Evolutionary conservation across 2,329 filamentous ascomycete genomes (phyloP).

Genomic region (Ophiostoma perfectum): DNA sequence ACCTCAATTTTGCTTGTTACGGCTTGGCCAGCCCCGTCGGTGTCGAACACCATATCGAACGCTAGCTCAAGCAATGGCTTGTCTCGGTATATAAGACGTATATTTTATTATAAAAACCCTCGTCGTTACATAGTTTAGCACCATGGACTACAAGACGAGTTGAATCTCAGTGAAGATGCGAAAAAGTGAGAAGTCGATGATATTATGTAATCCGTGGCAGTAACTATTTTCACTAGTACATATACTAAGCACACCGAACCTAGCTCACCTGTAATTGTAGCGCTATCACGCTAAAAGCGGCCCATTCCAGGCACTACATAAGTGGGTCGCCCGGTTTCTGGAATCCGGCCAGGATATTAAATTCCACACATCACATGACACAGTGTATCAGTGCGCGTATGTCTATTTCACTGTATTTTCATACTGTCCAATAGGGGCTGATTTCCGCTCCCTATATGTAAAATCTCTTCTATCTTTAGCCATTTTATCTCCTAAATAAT

Average conservation of each 20-base stretch:
- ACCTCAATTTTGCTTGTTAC: background rate
- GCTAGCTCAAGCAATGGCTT: no score
- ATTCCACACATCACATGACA: no score
- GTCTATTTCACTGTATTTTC: no score
- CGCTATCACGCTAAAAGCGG: background rate
- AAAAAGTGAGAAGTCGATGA: background rate
- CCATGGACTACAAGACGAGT: no score
- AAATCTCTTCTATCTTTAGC: no score
- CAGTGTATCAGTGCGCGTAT: no score
- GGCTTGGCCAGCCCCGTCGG: background rate
- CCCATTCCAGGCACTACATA: background rate
- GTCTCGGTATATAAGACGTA: no score
- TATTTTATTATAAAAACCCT: no score
- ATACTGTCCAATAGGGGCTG: no score
- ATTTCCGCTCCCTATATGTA: no score
- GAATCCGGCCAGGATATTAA: background rate
- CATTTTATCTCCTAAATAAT: no score
- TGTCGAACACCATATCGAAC: background rate
- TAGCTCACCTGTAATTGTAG: background rate
- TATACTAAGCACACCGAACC: background rate
- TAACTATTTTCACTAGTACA: background rate
- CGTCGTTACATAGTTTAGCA: no score
- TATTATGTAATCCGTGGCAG: background rate
- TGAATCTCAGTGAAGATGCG: background rate
- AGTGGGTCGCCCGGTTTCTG: slow-evolving; percentile 8